These are phyloP conservation scores for Botrytis hyacinthi DNA, from an alignment of 2,329 filamentous ascomycete genomes.

Conservation along the genomic window DNA sequence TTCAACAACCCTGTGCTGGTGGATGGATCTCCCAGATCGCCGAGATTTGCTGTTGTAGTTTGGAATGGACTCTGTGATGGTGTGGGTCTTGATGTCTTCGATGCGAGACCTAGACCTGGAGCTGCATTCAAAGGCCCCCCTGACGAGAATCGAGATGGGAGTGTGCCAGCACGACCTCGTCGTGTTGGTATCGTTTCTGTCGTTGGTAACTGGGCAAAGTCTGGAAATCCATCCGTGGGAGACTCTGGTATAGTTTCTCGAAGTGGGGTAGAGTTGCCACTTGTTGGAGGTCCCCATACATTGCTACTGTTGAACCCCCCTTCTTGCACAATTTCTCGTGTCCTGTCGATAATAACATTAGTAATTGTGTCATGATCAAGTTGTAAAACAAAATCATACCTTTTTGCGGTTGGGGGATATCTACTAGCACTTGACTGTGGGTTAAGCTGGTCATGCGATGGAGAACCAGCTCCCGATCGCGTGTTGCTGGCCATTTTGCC, in stretches of 20 bases:
- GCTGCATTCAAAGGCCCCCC: constrained; percentile 57
- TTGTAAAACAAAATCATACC: constrained; percentile 55
- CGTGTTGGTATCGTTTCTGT: constrained; percentile 65
- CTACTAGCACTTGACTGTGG: constrained; percentile 56
- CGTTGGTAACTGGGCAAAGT: constrained; percentile 72
- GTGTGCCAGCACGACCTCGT: constrained; percentile 85
- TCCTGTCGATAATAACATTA: constrained; percentile 51
- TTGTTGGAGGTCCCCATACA: constrained; percentile 93
- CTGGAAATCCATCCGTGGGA: constrained; percentile 91
- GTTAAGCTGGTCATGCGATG: constrained; percentile 71
- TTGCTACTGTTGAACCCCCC: constrained; percentile 62
- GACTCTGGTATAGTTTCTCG: constrained; percentile 98
- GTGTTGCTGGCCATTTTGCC: constrained; percentile 58
- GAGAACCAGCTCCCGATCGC: constrained; percentile 89
- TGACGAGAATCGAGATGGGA: constrained; percentile 91
- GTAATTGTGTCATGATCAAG: neutral
- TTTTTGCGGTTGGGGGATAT: constrained; percentile 82
- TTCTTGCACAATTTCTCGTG: constrained; percentile 94
- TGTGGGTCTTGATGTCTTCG: constrained; percentile 80
- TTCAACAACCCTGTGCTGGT: constrained; percentile 75
- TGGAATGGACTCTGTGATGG: constrained; percentile 87
- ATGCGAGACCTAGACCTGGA: constrained; percentile 49
- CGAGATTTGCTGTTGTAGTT: constrained; percentile 57
- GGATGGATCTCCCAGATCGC: constrained; percentile 46
- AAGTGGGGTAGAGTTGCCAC: constrained; percentile 91